These are phyloP conservation scores for Solanum chiquidenum DNA, from an alignment of 257 asterid species.

Conservation along the genomic window DNA sequence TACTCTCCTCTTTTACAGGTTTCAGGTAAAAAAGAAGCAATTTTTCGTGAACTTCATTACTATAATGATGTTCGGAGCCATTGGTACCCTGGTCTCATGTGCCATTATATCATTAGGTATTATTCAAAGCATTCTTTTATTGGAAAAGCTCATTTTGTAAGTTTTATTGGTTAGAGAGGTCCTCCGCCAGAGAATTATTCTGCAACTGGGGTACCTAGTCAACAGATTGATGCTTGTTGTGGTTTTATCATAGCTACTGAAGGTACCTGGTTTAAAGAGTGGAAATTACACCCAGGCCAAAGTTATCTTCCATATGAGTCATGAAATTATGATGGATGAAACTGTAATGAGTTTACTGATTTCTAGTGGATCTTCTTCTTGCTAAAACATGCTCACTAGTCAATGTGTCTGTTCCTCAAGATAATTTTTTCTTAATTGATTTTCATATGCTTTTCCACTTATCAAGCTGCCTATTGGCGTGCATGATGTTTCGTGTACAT, in stretches of 20 bases:
- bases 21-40: conserved; percentile 41
- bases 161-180: not conserved
- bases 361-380: not conserved
- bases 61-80: conserved; percentile 34
- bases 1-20: conserved; percentile 12
- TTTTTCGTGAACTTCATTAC: conserved; percentile 38
- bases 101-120: conserved; percentile 29
- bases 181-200: not conserved
- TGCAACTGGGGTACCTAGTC: not conserved
- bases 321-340: not conserved
- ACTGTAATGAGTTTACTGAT: not conserved
- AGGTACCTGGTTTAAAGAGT: not conserved
- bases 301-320: not conserved
- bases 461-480: not conserved
- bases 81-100: conserved; percentile 32
- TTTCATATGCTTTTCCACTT: not conserved
- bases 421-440: not conserved
- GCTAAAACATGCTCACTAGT: not conserved
- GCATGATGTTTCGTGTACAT: not conserved
- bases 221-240: not conserved
- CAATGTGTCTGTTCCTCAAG: not conserved
- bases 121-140: not conserved
- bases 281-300: not conserved
- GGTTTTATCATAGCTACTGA: not conserved
- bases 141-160: not conserved